phyloP scores from a whole-genome alignment of 1,139 yeast species.

The Taphrina confusa region DNA sequence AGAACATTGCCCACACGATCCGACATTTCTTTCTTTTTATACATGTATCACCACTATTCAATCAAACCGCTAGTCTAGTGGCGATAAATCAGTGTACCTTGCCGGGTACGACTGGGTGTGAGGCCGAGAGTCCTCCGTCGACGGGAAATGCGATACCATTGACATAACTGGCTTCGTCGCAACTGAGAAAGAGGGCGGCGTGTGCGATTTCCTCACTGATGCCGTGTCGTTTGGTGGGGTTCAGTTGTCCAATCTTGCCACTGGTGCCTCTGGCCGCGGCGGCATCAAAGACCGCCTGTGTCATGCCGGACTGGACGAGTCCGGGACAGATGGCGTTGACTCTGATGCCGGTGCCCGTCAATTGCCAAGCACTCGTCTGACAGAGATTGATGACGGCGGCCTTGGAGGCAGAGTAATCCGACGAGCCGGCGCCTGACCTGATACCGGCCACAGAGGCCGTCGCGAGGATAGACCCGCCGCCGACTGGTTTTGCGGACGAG shows the following conservation, averaged over 20 bases:
- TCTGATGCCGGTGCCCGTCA: constrained; percentile 38
- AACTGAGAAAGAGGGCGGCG: constrained; percentile 36
- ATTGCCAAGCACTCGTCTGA: constrained; percentile 40
- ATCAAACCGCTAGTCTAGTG: neutral
- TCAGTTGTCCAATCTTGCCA: constrained; percentile 36
- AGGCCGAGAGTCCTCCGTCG: constrained; percentile 38
- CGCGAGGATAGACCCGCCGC: constrained; percentile 40
- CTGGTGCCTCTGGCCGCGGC: constrained; percentile 35
- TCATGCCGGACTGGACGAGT: constrained; percentile 39
- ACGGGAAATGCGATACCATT: constrained; percentile 36
- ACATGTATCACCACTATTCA: too few species aligned
- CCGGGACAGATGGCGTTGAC: constrained; percentile 41
- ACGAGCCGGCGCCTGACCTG: constrained; percentile 37
- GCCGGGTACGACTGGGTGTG: constrained; percentile 38
- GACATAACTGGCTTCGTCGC: constrained; percentile 36
- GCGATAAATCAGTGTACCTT: constrained; percentile 26
- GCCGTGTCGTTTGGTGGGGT: constrained; percentile 37
- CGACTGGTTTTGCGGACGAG: constrained; percentile 21
- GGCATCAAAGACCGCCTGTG: constrained; percentile 22
- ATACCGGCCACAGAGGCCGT: constrained; percentile 40
- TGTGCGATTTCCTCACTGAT: constrained; percentile 37
- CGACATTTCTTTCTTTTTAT: too few species aligned
- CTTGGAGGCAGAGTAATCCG: constrained; percentile 40
- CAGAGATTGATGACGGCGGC: constrained; percentile 40
- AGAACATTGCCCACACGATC: too few species aligned